Evolutionary conservation across 139 green algal species (phyloP).

Genomic region (Microglena sp.): DNA sequence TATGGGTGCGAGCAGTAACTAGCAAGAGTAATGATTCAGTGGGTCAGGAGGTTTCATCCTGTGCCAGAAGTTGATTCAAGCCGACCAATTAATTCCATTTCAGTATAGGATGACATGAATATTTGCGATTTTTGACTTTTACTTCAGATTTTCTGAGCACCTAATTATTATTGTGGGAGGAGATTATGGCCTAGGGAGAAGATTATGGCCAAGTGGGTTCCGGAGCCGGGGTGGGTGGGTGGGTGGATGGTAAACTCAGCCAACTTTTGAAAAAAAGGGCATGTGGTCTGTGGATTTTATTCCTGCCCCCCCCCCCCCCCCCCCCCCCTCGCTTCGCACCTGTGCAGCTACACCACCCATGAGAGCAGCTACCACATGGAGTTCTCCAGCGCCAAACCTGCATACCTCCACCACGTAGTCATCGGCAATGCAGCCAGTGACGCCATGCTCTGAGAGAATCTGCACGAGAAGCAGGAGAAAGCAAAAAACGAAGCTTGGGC

Average conservation of each 20-base stretch:
- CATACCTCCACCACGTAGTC: constrained; percentile 67
- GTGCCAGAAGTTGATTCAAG: too few species aligned
- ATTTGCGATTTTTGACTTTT: too few species aligned
- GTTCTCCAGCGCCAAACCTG: constrained; percentile 53
- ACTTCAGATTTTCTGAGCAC: too few species aligned
- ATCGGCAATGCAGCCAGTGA: constrained; percentile 21
- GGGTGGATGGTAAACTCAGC: neutral
- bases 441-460: constrained; percentile 19
- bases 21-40: too few species aligned
- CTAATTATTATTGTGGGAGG: too few species aligned
- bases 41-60: too few species aligned
- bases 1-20: too few species aligned
- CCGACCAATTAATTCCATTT: too few species aligned
- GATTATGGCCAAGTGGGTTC: too few species aligned
- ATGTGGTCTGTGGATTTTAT: neutral
- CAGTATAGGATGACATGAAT: too few species aligned
- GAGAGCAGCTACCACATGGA: constrained; percentile 78
- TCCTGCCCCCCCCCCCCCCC: neutral
- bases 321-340: constrained; percentile 2
- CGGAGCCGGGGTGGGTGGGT: neutral
- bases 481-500: too few species aligned
- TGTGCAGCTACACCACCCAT: constrained; percentile 81
- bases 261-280: neutral
- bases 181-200: too few species aligned
- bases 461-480: constrained; percentile 1